phyloP scores from a whole-genome alignment of 139 green algal genomes.

The Dunaliella primolecta region DNA sequence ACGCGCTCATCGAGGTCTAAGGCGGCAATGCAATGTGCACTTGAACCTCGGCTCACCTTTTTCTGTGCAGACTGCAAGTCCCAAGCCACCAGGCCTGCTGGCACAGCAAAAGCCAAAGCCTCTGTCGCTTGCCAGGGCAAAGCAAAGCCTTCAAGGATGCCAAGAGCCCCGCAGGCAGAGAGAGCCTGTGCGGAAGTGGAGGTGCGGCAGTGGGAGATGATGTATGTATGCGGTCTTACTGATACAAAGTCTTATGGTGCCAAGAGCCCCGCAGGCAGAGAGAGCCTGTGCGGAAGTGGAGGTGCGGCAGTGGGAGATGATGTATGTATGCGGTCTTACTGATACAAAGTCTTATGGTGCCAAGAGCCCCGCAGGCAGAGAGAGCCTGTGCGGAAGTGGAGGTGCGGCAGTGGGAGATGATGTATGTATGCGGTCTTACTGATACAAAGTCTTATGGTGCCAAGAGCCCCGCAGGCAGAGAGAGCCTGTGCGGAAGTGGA shows the following conservation, averaged over 20 bases:
- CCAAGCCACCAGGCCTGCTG: not conserved
- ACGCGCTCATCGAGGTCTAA: too few relatives aligned
- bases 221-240: too few relatives aligned
- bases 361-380: not conserved
- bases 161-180: not conserved
- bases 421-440: too few relatives aligned
- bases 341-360: not conserved
- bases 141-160: not conserved
- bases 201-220: too few relatives aligned
- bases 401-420: too few relatives aligned
- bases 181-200: not conserved
- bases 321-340: too few relatives aligned
- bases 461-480: not conserved
- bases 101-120: not conserved
- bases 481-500: not conserved
- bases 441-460: not conserved
- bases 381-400: not conserved
- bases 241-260: not conserved
- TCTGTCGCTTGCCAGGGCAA: not conserved
- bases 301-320: too few relatives aligned
- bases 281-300: not conserved
- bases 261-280: not conserved
- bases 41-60: too few relatives aligned
- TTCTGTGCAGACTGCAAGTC: not conserved
- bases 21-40: too few relatives aligned